phyloP scores from a whole-genome alignment of 352 stramenopile genomes.

The Globisporangium middletonii region DNA sequence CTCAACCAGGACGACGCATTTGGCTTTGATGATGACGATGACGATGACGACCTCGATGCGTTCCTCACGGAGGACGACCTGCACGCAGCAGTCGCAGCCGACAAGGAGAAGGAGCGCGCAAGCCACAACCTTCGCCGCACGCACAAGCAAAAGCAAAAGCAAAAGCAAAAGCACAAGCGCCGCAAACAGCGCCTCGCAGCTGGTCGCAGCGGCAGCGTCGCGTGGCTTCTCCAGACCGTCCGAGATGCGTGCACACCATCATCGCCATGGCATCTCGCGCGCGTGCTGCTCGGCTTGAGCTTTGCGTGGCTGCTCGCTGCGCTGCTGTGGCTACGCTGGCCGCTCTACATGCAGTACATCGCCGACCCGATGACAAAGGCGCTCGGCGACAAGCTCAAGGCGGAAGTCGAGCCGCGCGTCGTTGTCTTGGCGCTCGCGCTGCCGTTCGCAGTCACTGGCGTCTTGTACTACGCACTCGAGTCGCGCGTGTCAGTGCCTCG shows the following conservation, averaged over 20 bases:
- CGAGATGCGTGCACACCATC: neutral
- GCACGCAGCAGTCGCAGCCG: constrained; percentile 4
- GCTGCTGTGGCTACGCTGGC: constrained; percentile 49
- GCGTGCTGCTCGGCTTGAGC: constrained; percentile 2
- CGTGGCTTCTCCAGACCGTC: neutral
- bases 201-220: neutral
- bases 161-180: constrained; percentile 2
- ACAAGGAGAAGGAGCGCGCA: constrained; percentile 1
- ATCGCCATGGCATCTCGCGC: neutral
- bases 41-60: constrained; percentile 11
- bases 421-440: constrained; percentile 29
- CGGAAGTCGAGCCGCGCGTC: constrained; percentile 40
- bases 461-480: constrained; percentile 39
- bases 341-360: constrained; percentile 30
- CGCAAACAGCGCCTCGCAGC: constrained; percentile 3
- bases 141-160: constrained; percentile 1
- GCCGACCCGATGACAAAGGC: constrained; percentile 18
- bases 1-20: neutral
- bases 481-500: neutral
- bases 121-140: neutral
- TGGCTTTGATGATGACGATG: constrained; percentile 1
- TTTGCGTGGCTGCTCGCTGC: constrained; percentile 28
- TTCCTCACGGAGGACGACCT: constrained; percentile 11
- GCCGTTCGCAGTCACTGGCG: constrained; percentile 30
- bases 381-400: constrained; percentile 23